Percentiles rank a stretch among this genome's conserved stretches.
These are phyloP conservation scores for Penicillium goetzii DNA, from an alignment of 495 filamentous ascomycete genomes.

Conservation along the genomic window DNA sequence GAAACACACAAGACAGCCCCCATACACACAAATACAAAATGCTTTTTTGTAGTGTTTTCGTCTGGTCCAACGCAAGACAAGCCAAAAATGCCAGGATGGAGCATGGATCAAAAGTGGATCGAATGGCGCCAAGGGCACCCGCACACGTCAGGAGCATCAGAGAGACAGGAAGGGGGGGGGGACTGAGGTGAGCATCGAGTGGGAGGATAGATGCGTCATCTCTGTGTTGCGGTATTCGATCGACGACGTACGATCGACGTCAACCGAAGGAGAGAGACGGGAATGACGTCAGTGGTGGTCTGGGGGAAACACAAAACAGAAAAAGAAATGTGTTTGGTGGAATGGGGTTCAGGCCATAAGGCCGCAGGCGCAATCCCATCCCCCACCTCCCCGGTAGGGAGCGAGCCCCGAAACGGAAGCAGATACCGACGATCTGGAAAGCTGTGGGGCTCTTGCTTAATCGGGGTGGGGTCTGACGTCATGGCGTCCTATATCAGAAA, in stretches of 20 bases:
- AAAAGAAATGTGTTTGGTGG: background rate
- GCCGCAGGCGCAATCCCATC: conserved; percentile 15
- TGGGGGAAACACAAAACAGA: background rate
- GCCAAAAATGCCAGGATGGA: conserved; percentile 14
- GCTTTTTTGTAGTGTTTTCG: conserved; percentile 11
- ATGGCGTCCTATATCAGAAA: conserved; percentile 13
- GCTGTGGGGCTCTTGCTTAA: conserved; percentile 14
- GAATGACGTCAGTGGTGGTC: conserved; percentile 27
- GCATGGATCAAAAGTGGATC: conserved; percentile 14
- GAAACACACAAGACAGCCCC: conserved; percentile 24
- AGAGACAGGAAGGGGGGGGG: conserved; percentile 14
- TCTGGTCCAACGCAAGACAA: conserved; percentile 8
- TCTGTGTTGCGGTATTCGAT: conserved; percentile 20
- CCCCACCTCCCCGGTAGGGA: conserved; percentile 3
- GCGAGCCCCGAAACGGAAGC: conserved; percentile 22
- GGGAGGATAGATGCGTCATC: conserved; percentile 23
- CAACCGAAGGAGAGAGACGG: conserved; percentile 16
- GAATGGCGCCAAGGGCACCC: conserved; percentile 18
- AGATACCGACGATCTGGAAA: conserved; percentile 24
- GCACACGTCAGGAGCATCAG: conserved; percentile 25
- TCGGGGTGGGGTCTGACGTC: conserved; percentile 23
- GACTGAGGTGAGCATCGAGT: background rate
- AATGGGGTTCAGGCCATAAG: conserved; percentile 23
- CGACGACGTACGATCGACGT: conserved; percentile 30
- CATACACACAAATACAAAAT: conserved; percentile 24